Base-by-base conservation (phyloP, 2,329 filamentous ascomycete genomes). In the Elsinoe fawcettii region DNA sequence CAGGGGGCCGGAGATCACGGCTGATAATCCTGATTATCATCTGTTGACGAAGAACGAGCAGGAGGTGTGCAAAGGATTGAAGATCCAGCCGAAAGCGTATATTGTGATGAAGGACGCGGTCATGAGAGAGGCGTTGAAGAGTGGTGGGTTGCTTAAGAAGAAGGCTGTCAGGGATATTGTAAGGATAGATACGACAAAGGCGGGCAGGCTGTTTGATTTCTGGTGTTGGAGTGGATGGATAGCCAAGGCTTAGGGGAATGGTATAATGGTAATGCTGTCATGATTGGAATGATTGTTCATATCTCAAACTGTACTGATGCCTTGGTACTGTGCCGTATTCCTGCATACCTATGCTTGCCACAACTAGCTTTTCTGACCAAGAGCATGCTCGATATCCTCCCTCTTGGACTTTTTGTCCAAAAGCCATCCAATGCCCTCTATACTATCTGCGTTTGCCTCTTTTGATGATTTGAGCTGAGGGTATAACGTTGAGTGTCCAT, bases 201-300 rank as follows among this genome's bases (percentile, higher is more conserved):
- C 88, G 0, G 85, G 87, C 16, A 81, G 89, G 63, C 83, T 97
- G 58, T 96, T 92, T 72, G 93, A 97, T 70, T 97, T 96, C 69
- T 91, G 96, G 74, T 88, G 95, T 61, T 88, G 90, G 68, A 85
- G 85, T 57, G 93, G 92, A 2, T 97, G 92, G 90, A 85, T 97
- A 30, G 87, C 85, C 30, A 93, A 95, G 75, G 87, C 85, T 23
- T 95, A 58, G 46, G 46, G 41, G 34, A 14, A 27, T 46, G 41
- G 22, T 11, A 4, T 11, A 22, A 14, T 18, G 41, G 41, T 46
- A 20, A 46, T 46, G 41, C 9, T 37, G 34, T 37, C 14, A 46
- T 25, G 20, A 46, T 25, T 46, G 22, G 25, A 46, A 14, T 22
- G 39, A 46, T 27, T 46, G 18, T 46, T 46, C 14, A 43, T 46